phyloP scores from a whole-genome alignment of 2,329 filamentous ascomycete genomes.

The Metarhizium sp. region DNA sequence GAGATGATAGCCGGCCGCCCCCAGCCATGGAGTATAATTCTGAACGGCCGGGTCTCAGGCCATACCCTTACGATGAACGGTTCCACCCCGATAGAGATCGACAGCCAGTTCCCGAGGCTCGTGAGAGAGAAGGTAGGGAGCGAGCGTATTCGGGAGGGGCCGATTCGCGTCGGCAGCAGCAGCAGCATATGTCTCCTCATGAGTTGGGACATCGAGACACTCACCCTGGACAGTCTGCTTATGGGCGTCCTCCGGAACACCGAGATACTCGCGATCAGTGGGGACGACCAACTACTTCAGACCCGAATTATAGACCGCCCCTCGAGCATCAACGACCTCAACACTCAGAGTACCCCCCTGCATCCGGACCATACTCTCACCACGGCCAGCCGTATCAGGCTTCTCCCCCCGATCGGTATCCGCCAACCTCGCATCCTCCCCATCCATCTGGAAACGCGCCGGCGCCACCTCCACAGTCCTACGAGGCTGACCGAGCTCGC shows the following conservation, averaged over 20 bases:
- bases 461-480: conserved; percentile 26
- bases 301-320: conserved; percentile 24
- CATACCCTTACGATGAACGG: conserved; percentile 41
- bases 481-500: conserved; percentile 42
- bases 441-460: conserved; percentile 18
- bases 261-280: conserved; percentile 26
- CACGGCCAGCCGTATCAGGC: conserved; percentile 21
- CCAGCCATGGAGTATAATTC: conserved; percentile 41
- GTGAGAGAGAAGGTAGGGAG: conserved; percentile 33
- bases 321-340: conserved; percentile 27
- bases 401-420: conserved; percentile 23
- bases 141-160: conserved; percentile 38
- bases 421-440: conserved; percentile 26
- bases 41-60: conserved; percentile 36
- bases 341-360: conserved; percentile 38
- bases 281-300: conserved; percentile 12
- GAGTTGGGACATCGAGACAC: conserved; percentile 32
- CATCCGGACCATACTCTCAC: conserved; percentile 27
- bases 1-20: conserved; percentile 35
- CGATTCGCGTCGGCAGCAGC: conserved; percentile 34
- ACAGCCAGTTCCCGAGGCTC: conserved; percentile 32
- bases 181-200: conserved; percentile 27
- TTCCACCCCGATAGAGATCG: conserved; percentile 40
- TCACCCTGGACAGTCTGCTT: conserved; percentile 36
- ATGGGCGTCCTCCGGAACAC: conserved; percentile 30